Percentiles rank a stretch among this genome's conserved stretches.
These are phyloP conservation scores for Silybum marianum DNA, from an alignment of 129 eudicot species.

Conservation along the genomic window DNA sequence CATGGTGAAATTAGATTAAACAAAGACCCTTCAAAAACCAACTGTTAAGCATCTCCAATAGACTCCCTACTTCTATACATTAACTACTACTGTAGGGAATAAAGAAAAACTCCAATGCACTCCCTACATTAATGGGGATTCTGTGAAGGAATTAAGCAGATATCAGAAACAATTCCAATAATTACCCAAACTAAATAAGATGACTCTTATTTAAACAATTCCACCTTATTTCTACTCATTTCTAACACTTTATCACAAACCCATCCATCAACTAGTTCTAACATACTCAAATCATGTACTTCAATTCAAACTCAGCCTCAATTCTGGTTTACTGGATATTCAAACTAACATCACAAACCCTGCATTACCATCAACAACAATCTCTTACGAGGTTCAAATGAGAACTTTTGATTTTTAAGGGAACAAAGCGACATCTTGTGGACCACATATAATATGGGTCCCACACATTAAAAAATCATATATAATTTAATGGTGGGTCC, in stretches of 20 bases:
- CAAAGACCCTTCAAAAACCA: background rate
- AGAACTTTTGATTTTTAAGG: no score
- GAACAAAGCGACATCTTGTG: no score
- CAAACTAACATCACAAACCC: background rate
- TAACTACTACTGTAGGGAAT: no score
- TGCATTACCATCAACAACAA: background rate
- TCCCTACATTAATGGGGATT: background rate
- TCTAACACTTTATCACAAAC: background rate
- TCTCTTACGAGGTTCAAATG: no score
- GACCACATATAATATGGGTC: no score
- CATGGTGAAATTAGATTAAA: background rate
- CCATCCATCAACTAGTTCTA: background rate
- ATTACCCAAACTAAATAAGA: background rate
- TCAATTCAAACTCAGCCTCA: background rate
- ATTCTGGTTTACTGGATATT: background rate
- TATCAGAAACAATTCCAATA: background rate
- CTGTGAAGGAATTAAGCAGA: background rate
- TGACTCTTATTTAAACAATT: background rate
- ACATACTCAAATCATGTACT: background rate
- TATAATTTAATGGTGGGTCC: no score
- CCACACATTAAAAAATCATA: no score
- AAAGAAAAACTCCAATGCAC: no score
- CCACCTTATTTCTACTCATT: background rate
- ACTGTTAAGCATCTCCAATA: background rate
- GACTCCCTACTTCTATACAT: no score